These are phyloP conservation scores for Boletellus ananiceps DNA, from an alignment of 768 basidiomycete genomes.

Conservation along the genomic window DNA sequence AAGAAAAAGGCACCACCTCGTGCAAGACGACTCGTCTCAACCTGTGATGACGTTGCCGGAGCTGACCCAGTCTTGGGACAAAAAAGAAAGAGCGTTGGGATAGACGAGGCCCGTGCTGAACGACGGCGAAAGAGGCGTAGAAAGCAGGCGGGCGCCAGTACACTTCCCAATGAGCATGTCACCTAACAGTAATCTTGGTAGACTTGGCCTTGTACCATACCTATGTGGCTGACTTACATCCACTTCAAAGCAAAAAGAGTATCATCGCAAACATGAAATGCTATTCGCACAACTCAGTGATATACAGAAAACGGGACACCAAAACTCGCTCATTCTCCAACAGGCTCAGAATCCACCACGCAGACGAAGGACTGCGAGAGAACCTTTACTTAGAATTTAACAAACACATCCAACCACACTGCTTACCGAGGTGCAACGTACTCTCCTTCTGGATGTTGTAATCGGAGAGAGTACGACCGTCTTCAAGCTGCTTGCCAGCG, in stretches of 20 bases:
- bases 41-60: not conserved
- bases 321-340: not conserved
- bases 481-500: slow-evolving; percentile 75
- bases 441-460: slow-evolving; percentile 76
- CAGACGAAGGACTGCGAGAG: slow-evolving; percentile 58
- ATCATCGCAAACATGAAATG: not conserved
- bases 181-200: no score
- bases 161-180: not conserved
- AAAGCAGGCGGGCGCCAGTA: not conserved
- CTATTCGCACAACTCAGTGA: not conserved
- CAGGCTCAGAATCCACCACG: slow-evolving; percentile 62
- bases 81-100: slow-evolving; percentile 17
- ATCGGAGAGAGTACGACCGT: slow-evolving; percentile 72
- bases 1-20: slow-evolving; percentile 68
- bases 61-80: not conserved
- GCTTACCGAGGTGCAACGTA: slow-evolving; percentile 55
- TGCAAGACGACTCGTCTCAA: not conserved
- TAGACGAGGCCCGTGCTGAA: not conserved
- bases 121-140: slow-evolving; percentile 26
- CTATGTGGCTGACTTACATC: not conserved
- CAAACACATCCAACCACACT: not conserved
- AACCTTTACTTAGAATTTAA: not conserved
- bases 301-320: slow-evolving; percentile 5
- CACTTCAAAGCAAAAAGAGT: not conserved
- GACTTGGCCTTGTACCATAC: not conserved